Base-by-base conservation (phyloP, 257 asterid genomes). In the Thymus mandschuricus region DNA sequence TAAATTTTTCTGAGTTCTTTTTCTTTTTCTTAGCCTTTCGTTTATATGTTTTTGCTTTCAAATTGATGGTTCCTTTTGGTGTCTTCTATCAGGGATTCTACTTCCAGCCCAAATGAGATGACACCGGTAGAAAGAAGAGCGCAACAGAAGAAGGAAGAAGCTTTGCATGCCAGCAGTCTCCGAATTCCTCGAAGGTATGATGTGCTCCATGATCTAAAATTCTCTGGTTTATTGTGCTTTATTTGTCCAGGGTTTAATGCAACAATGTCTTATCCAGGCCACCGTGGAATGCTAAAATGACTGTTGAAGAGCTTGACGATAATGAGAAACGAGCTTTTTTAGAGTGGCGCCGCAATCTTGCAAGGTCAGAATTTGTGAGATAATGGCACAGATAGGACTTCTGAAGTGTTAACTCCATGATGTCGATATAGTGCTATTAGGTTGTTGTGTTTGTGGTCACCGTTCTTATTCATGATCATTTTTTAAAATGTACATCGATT, bases 261-360 rank as follows among this genome's bases (percentile, higher is more conserved):
- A 12, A 60, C 10, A 33, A 21, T 55, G 69, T 70, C 27, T 68
- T 68, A 77, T 78, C 41, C 83, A 94, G 99, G 86, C 99, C 99
- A 5, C 87, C 96, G 0, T 95, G 99, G 99, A 87, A 84, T 76
- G 44, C 97, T 70, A 84, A 82, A 74, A 95, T 92, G 99, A 77
- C 94, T 4, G 89, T 84, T 6, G 99, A 92, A 83, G 96, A 89
- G 89, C 97, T 95, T 72, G 98, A 95, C 73, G 80, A 82, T 68
- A 95, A 82, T 61, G 99, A 95, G 68, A 82, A 80, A 43, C 80
- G 80, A 78, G 91, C 98, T 64, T 95, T 95, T 75, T 85, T 92
- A 44, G 89, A 84, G 80, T 95, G 98, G 98, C 97, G 99, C 41
- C 96, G 98, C 70, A 88, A 49, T 75, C 97, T 95, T 84, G 99